phyloP scores from a whole-genome alignment of 805 yeast genomes.

The Sugiyamaella lignohabitans region DNA sequence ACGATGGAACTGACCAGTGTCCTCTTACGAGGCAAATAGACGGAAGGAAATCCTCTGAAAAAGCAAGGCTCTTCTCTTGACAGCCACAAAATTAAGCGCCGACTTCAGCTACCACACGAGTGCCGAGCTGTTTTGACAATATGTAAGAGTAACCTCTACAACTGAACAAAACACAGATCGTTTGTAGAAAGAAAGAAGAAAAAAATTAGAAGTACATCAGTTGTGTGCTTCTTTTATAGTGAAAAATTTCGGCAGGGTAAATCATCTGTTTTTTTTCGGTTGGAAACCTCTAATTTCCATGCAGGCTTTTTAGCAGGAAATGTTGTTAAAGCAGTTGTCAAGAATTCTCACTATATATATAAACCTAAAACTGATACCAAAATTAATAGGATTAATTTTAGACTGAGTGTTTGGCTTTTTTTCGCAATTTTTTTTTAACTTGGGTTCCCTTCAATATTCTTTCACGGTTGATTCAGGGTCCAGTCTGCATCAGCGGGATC shows the following conservation, averaged over 20 bases:
- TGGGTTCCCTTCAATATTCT: too few species aligned
- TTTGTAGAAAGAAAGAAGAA: conserved; percentile 14
- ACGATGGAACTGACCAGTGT: conserved; percentile 18
- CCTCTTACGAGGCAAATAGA: conserved; percentile 10
- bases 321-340: too few species aligned
- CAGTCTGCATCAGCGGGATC: too few species aligned
- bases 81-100: neutral
- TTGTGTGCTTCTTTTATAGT: conserved; percentile 1
- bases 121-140: conserved; percentile 31
- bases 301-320: too few species aligned
- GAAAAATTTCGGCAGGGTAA: conserved; percentile 3
- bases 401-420: too few species aligned
- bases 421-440: too few species aligned
- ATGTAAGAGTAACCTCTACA: conserved; percentile 13
- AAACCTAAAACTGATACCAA: too few species aligned
- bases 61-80: conserved; percentile 7
- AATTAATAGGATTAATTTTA: too few species aligned
- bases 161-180: conserved; percentile 16
- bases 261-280: too few species aligned
- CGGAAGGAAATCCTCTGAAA: conserved; percentile 1
- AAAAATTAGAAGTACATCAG: neutral
- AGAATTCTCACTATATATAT: too few species aligned
- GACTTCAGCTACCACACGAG: conserved; percentile 32
- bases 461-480: too few species aligned
- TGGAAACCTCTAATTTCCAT: too few species aligned